Conservation (phyloP, 805 yeast genomes). For the Pichia californica region DNA sequence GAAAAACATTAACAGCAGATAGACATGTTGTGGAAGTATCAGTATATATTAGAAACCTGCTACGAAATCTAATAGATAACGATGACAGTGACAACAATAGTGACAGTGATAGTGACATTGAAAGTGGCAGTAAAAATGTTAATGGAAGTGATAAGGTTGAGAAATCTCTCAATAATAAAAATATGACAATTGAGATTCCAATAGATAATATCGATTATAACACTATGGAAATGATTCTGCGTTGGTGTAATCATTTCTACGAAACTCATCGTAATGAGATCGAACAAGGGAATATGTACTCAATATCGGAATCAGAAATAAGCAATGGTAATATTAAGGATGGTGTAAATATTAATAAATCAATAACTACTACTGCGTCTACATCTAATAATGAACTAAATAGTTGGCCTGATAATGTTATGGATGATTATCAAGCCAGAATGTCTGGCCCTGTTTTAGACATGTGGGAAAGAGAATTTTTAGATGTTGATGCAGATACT, state of each 20-base stretch:
- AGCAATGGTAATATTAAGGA: neutral
- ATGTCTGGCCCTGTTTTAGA: constrained; percentile 36
- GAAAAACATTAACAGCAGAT: constrained; percentile 63
- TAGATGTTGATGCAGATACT: constrained; percentile 83
- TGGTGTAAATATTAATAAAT: neutral
- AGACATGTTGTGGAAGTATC: constrained; percentile 74
- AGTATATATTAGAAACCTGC: constrained; percentile 69
- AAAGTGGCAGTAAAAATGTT: neutral
- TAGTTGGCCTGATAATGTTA: constrained; percentile 29
- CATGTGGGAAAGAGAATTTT: constrained; percentile 86
- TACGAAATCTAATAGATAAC: constrained; percentile 46
- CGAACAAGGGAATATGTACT: neutral
- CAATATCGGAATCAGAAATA: neutral
- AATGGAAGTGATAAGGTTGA: neutral
- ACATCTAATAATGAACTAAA: neutral
- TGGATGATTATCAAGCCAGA: constrained; percentile 57
- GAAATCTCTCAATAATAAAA: no score
- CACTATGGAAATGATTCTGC: constrained; percentile 8
- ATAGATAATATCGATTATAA: constrained; percentile 5
- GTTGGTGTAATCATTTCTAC: constrained; percentile 13
- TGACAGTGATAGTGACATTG: neutral
- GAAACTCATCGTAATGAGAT: constrained; percentile 6
- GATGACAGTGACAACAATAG: constrained; percentile 1
- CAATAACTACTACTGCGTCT: no score
- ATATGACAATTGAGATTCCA: constrained; percentile 9